Base-by-base conservation (phyloP, 2,329 filamentous ascomycete genomes). In the Cordyceps pruinosa region DNA sequence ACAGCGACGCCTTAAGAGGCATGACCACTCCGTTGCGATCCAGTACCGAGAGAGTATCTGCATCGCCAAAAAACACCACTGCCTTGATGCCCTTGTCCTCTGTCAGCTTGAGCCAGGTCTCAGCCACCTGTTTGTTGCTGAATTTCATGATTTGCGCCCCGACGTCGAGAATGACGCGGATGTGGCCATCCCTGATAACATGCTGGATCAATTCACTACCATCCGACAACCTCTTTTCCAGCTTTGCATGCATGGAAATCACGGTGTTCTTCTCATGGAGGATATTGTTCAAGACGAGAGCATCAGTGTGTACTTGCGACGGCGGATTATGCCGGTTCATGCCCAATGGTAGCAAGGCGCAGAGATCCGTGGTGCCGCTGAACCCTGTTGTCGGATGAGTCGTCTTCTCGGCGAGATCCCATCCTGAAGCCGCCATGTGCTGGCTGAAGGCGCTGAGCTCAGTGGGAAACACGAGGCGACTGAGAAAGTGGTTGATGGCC, bases 71-170 rank as follows among this genome's bases (percentile, higher is more conserved):
- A 62, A 80, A 90, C 0, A 90, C 73, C 0, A 75, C 77, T 0
- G 64, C 68, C n/a, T 68, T 53, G 0, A 61, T 66, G 0, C 52
- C 25, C 0, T 58, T 2, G 12, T 55, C 52, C 10, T 30, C 2
- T 1, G 42, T 55, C 6, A 21, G 30, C 41, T 1, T 30, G 4
- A 25, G 50, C 54, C 2, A 47, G 12, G 1, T 59, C 48, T 5
- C 34, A 9, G 83, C 81, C 3, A 89, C 73, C 3, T 77, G 69
- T 0, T 69, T 3, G 60, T 89, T 89, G 17, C 71, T 74, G 0
- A 85, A 68, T 30, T 90, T 86, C 0, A 91, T 66, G 5, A 91
- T 80, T 49, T 86, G 82, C 0, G 88, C 87, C 0, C 88, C 87
- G 0, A 88, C 86, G 61, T 91, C 87, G 0, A 91, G 73, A 1